phyloP scores from a whole-genome alignment of 106 monocot species.

The Chionographis japonica region DNA sequence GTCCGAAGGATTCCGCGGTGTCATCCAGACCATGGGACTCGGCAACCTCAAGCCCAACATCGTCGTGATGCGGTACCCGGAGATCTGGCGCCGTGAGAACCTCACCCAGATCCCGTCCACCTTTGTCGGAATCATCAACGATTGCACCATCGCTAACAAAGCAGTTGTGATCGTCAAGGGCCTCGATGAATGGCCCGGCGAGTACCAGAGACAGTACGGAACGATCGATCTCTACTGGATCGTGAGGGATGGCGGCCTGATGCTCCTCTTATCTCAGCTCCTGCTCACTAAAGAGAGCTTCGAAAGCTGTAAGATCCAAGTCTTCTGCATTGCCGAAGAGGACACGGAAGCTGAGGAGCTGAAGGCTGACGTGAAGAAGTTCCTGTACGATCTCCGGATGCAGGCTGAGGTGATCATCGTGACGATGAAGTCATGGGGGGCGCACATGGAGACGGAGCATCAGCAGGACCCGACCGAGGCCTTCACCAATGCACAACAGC shows the following conservation, averaged over 20 bases:
- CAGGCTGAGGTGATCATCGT: slow-evolving; percentile 97
- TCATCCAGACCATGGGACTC: slow-evolving; percentile 95
- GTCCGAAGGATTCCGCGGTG: slow-evolving; percentile 87
- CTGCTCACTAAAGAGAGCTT: slow-evolving; percentile 90
- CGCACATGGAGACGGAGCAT: slow-evolving; percentile 35
- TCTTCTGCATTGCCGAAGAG: slow-evolving; percentile 98
- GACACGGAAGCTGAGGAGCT: slow-evolving; percentile 90
- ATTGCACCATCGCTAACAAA: slow-evolving; percentile 95
- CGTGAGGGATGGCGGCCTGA: slow-evolving; percentile 90
- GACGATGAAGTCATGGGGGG: slow-evolving; percentile 82
- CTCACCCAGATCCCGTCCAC: slow-evolving; percentile 85
- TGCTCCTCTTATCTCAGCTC: slow-evolving; percentile 93
- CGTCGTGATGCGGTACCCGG: slow-evolving; percentile 95
- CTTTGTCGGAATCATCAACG: slow-evolving; percentile 91
- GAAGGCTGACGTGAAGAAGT: slow-evolving; percentile 88
- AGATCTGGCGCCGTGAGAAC: slow-evolving; percentile 96
- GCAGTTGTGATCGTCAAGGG: slow-evolving; percentile 97
- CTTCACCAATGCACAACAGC: slow-evolving; percentile 54
- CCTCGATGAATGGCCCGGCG: slow-evolving; percentile 97
- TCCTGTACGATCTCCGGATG: slow-evolving; percentile 89
- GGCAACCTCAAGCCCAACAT: slow-evolving; percentile 98
- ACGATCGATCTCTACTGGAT: slow-evolving; percentile 99
- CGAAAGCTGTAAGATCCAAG: slow-evolving; percentile 94
- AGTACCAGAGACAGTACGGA: slow-evolving; percentile 92
- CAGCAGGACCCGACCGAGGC: slow-evolving; percentile 74